These are phyloP conservation scores for Heliamphora pulchella DNA, from an alignment of 179 eudicot genomes.

Conservation along the genomic window DNA sequence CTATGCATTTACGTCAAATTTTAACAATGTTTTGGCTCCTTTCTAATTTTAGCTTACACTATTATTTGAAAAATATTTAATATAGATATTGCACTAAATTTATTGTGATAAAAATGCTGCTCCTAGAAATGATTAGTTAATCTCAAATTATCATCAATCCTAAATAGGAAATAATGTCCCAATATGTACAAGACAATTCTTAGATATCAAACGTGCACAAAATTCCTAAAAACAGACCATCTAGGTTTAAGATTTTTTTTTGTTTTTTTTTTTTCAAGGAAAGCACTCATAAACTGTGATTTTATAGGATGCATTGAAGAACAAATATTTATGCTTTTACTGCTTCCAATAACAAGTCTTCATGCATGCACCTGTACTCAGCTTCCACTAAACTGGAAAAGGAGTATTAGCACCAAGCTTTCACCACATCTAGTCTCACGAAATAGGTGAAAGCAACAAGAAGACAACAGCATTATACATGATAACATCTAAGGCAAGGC, in stretches of 20 bases:
- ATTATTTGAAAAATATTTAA: too few species aligned
- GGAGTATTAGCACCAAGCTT: background rate
- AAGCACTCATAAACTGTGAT: background rate
- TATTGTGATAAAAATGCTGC: constrained; percentile 1
- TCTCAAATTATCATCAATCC: background rate
- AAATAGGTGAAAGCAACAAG: background rate
- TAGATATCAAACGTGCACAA: background rate
- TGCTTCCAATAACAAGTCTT: constrained; percentile 7
- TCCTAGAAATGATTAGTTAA: background rate
- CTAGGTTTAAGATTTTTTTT: too few species aligned
- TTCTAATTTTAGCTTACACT: background rate
- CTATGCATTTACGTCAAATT: background rate
- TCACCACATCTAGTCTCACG: background rate
- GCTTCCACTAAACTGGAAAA: background rate
- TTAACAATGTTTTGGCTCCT: background rate
- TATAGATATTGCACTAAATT: background rate
- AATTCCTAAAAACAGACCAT: background rate
- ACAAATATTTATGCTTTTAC: background rate
- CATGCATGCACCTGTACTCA: background rate
- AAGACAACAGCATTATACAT: background rate
- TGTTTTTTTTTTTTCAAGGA: too few species aligned
- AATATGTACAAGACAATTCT: background rate
- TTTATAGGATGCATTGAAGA: background rate
- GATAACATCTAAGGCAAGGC: background rate
- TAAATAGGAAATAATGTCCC: background rate